Conservation (phyloP, 257 asterid species). For the Petrea volubilis region DNA sequence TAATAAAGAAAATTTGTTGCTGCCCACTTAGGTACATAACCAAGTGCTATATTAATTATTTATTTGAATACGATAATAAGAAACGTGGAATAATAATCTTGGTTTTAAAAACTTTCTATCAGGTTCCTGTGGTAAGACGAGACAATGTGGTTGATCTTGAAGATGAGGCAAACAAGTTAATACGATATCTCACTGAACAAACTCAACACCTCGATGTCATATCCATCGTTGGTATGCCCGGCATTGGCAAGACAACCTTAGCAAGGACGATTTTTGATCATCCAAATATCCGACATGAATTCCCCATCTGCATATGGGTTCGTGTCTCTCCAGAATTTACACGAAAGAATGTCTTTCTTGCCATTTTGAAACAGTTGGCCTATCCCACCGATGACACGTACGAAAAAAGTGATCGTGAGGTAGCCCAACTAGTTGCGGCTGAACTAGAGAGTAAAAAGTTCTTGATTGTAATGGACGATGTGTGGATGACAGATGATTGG, state of each 20-base stretch:
- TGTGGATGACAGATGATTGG: conserved; percentile 29
- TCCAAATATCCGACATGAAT: fast-evolving
- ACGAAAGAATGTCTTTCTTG: background rate
- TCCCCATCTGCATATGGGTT: conserved; percentile 21
- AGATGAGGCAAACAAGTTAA: background rate
- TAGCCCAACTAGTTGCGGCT: background rate
- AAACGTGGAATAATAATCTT: too few relatives aligned
- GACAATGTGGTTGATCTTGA: background rate
- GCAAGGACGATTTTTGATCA: background rate
- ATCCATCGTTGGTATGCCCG: conserved; percentile 13
- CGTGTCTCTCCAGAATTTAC: background rate
- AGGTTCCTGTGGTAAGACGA: background rate
- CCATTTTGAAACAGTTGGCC: conserved; percentile 7
- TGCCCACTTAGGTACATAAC: too few relatives aligned
- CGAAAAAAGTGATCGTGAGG: background rate
- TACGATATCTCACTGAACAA: background rate
- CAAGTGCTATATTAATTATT: too few relatives aligned
- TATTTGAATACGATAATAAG: too few relatives aligned
- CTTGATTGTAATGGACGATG: conserved; percentile 43
- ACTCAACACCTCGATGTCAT: too few relatives aligned
- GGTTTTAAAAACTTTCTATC: too few relatives aligned
- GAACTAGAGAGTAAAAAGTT: conserved; percentile 4
- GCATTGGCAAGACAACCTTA: conserved; percentile 18
- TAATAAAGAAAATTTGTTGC: too few relatives aligned
- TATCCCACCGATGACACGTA: background rate